These are phyloP conservation scores for Pleodorina starrii DNA, from an alignment of 139 green algal genomes.

Conservation along the genomic window DNA sequence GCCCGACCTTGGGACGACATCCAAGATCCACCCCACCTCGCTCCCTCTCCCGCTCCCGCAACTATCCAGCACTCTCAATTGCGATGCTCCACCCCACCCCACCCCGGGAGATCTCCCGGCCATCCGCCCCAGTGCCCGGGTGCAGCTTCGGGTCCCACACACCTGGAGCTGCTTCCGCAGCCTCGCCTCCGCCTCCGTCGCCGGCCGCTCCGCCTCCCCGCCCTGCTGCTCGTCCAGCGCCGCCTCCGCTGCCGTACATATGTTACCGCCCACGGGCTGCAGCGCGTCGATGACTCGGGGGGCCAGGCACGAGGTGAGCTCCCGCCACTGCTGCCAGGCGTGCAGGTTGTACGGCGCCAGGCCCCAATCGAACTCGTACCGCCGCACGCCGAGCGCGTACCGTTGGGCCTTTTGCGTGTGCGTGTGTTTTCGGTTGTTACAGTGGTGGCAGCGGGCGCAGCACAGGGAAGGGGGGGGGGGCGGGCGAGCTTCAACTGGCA, in stretches of 20 bases:
- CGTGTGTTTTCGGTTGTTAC: neutral
- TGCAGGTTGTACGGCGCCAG: constrained; percentile 88
- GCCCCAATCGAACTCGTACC: constrained; percentile 83
- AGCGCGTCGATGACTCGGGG: constrained; percentile 59
- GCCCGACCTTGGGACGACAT: no score
- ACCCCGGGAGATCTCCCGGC: no score
- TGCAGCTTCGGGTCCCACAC: neutral
- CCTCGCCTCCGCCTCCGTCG: constrained; percentile 8
- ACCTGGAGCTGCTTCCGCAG: constrained; percentile 35
- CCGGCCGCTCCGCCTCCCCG: neutral
- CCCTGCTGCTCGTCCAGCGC: neutral
- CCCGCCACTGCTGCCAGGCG: constrained; percentile 68
- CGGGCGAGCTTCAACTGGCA: no score
- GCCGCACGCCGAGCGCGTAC: constrained; percentile 69
- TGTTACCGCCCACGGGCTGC: constrained; percentile 59
- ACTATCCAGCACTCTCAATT: no score
- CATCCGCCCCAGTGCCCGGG: no score
- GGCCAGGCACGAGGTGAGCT: constrained; percentile 69
- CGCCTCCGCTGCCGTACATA: constrained; percentile 21
- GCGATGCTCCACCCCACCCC: no score
- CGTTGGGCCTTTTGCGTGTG: constrained; percentile 58
- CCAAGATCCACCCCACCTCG: no score
- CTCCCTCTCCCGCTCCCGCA: no score
- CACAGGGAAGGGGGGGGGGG: neutral
- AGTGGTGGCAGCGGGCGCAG: neutral